A percentile compares a stretch with the other conserved stretches of the same genome.
Evolutionary conservation across 495 filamentous ascomycete species (phyloP).

Genomic region (Rhypophila decipiens): DNA sequence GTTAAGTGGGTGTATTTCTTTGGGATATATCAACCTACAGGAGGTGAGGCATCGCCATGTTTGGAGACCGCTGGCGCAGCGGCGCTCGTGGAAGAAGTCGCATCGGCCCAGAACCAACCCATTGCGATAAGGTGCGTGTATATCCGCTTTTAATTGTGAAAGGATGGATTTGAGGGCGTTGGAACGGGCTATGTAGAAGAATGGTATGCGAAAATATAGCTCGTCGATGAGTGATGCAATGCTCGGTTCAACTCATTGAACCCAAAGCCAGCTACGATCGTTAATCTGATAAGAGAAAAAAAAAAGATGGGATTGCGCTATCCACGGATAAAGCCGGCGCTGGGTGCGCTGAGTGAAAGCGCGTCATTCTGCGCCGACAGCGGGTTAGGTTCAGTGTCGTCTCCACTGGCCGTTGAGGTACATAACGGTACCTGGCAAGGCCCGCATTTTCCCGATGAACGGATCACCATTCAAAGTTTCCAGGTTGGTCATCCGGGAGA

Average conservation of each 20-base stretch:
- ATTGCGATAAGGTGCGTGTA: conserved; percentile 38
- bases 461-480: too few relatives aligned
- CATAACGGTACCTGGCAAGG: too few relatives aligned
- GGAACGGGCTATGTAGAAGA: not conserved
- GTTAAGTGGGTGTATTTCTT: not conserved
- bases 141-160: too few relatives aligned
- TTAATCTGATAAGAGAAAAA: conserved; percentile 9
- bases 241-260: not conserved
- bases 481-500: too few relatives aligned
- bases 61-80: conserved; percentile 16
- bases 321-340: not conserved
- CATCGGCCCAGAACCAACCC: conserved; percentile 99
- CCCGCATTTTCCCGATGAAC: too few relatives aligned
- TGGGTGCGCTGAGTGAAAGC: too few relatives aligned
- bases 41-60: conserved; percentile 43
- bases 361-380: too few relatives aligned
- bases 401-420: not conserved
- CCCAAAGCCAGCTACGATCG: not conserved
- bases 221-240: not conserved
- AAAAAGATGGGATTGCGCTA: conserved; percentile 7
- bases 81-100: conserved; percentile 36
- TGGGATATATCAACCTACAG: conserved; percentile 53
- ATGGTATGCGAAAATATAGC: not conserved
- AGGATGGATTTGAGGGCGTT: not conserved
- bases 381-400: conserved; percentile 13